Evolutionary conservation across 306 rosid species (phyloP).

Genomic region (Lagenaria siceraria): DNA sequence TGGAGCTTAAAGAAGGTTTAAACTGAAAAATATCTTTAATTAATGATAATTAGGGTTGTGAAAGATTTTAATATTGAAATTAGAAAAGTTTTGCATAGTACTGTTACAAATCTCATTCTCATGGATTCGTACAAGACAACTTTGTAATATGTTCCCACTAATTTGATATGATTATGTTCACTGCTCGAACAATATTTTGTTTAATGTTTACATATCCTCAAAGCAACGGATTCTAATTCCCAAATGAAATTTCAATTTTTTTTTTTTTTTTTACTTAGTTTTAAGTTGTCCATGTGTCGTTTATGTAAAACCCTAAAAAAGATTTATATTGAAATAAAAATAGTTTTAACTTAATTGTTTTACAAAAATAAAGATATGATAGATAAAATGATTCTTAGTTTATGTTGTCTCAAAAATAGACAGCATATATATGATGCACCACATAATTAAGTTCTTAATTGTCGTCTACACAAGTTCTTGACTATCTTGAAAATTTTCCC

Average conservation of each 20-base stretch:
- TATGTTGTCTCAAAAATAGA: neutral
- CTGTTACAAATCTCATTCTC: neutral
- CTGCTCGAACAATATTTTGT: neutral
- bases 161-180: slow-evolving; percentile 1
- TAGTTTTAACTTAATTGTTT: neutral
- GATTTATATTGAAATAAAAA: neutral
- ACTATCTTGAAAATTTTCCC: neutral
- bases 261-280: neutral
- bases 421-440: neutral
- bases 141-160: slow-evolving; percentile 10
- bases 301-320: neutral
- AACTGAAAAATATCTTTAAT: neutral
- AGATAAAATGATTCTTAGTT: neutral
- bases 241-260: neutral
- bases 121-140: slow-evolving; percentile 5
- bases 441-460: neutral
- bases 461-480: neutral
- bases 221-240: slow-evolving; percentile 1
- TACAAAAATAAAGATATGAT: neutral
- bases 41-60: neutral
- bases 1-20: slow-evolving; percentile 1
- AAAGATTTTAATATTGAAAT: neutral
- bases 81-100: neutral
- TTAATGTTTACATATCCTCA: neutral
- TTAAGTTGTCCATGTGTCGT: neutral